Conservation (phyloP, 192 early-diverging fungal genomes). For the Diversispora eburnea region DNA sequence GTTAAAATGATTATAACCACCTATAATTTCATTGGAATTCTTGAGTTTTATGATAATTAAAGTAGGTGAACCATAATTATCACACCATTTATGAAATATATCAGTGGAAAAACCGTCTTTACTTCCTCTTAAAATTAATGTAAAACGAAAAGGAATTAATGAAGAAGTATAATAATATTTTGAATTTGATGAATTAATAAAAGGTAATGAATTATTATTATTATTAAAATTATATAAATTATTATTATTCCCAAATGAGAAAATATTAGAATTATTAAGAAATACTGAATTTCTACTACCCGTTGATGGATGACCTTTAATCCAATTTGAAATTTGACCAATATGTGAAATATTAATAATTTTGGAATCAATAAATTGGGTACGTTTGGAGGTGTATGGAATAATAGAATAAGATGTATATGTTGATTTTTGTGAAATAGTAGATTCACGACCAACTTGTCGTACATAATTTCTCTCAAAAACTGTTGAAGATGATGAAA, state of each 20-base stretch:
- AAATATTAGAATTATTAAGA: no score
- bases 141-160: neutral
- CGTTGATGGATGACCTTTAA: neutral
- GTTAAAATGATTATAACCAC: slow-evolving; percentile 1
- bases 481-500: no score
- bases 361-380: neutral
- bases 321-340: slow-evolving; percentile 2
- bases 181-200: neutral
- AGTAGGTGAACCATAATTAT: neutral
- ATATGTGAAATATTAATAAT: neutral
- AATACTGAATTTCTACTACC: no score
- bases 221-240: no score
- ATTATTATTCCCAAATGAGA: no score
- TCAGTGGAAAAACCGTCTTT: neutral
- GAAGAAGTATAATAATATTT: neutral
- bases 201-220: no score
- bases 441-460: no score
- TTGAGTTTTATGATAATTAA: neutral
- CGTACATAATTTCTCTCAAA: no score
- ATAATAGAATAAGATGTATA: no score
- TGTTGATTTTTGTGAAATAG: no score
- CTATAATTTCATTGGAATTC: neutral
- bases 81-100: slow-evolving; percentile 10
- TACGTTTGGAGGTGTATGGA: neutral
- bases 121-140: neutral